Evolutionary conservation across 495 filamentous ascomycete species (phyloP).

Genomic region (Xylaria acuta): DNA sequence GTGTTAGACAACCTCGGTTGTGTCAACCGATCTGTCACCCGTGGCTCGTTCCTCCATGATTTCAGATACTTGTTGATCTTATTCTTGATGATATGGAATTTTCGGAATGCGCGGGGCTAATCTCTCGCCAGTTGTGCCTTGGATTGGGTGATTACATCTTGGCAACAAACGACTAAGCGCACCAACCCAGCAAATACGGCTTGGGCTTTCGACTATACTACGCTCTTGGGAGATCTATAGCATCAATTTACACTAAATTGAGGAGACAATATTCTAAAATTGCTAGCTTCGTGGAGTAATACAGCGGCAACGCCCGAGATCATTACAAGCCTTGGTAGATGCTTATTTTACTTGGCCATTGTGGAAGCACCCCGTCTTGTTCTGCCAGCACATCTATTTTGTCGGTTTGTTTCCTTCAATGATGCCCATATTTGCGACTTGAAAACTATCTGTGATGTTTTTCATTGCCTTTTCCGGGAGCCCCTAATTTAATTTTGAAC

Average conservation of each 20-base stretch:
- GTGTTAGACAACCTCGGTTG: background rate
- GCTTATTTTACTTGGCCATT: background rate
- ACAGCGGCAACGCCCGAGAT: background rate
- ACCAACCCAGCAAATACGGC: background rate
- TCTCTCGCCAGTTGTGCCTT: background rate
- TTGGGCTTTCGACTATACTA: background rate
- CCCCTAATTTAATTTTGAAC: background rate
- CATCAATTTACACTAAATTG: background rate
- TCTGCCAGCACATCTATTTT: background rate
- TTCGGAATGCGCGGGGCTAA: conserved; percentile 3
- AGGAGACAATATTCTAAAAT: background rate
- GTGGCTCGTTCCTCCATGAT: conserved; percentile 17
- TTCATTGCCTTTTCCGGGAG: background rate
- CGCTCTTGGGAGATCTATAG: background rate
- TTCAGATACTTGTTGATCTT: conserved; percentile 17
- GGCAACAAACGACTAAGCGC: conserved; percentile 1
- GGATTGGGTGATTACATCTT: background rate
- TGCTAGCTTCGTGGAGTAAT: background rate
- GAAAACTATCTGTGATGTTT: background rate
- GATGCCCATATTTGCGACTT: background rate
- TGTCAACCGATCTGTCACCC: background rate
- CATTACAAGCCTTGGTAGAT: conserved; percentile 5
- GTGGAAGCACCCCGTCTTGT: background rate
- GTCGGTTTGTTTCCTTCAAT: background rate
- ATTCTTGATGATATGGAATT: conserved; percentile 21